Evolutionary conservation across 2,329 filamentous ascomycete species (phyloP).

Genomic region (Neopestalotiopsis sp.): DNA sequence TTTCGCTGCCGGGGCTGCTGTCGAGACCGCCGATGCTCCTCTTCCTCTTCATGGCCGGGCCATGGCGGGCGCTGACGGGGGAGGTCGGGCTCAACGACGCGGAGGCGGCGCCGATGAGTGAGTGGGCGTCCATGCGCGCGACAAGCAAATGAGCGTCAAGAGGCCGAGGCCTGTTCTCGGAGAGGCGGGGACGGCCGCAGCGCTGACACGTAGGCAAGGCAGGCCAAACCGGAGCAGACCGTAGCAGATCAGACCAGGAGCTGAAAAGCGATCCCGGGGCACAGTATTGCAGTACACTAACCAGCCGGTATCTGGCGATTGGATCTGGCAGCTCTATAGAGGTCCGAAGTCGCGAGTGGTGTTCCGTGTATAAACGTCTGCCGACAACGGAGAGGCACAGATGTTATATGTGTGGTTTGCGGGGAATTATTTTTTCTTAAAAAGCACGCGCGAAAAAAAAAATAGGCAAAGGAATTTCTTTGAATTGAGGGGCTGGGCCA

Average conservation of each 20-base stretch:
- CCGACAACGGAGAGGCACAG: constrained; percentile 18
- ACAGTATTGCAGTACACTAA: background rate
- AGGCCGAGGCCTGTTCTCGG: constrained; percentile 24
- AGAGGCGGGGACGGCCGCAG: constrained; percentile 26
- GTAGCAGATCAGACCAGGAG: background rate
- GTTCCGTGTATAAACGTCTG: constrained; percentile 18
- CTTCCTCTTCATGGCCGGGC: constrained; percentile 61
- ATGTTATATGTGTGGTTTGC: constrained; percentile 15
- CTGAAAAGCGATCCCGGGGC: background rate
- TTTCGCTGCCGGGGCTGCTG: constrained; percentile 63
- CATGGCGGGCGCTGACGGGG: constrained; percentile 58
- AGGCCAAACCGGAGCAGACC: background rate
- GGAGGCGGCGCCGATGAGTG: constrained; percentile 49
- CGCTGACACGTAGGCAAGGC: background rate
- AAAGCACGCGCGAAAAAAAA: constrained; percentile 6
- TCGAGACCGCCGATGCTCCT: constrained; percentile 58
- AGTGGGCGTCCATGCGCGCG: constrained; percentile 52
- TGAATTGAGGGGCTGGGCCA: constrained; percentile 16
- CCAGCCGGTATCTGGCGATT: constrained; percentile 5
- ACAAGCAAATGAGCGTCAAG: constrained; percentile 27
- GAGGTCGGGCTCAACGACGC: constrained; percentile 60
- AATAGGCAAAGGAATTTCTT: constrained; percentile 15
- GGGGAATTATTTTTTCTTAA: constrained; percentile 17
- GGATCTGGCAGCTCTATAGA: constrained; percentile 2
- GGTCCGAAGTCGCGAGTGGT: constrained; percentile 21